Percentiles rank a stretch among this genome's conserved stretches.
phyloP scores from a whole-genome alignment of 345 rosid genomes.

The Xanthoceras sorbifolium region DNA sequence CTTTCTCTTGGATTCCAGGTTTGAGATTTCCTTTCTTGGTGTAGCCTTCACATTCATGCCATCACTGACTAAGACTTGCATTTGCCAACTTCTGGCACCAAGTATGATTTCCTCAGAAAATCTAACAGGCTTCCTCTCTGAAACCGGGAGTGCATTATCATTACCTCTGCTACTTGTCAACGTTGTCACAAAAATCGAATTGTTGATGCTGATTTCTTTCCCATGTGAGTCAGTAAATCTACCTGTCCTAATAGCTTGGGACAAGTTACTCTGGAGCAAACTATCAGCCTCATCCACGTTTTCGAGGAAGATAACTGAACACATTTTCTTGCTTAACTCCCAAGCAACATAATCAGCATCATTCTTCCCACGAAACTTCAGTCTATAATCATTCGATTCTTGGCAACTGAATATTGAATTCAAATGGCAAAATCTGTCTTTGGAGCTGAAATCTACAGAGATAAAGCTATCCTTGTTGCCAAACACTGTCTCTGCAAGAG shows the following conservation, averaged over 20 bases:
- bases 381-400: constrained; percentile 31
- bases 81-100: constrained; percentile 51
- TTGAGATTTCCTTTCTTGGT: constrained; percentile 18
- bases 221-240: constrained; percentile 57
- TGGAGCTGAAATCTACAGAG: constrained; percentile 49
- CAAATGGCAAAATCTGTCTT: constrained; percentile 20
- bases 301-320: constrained; percentile 60
- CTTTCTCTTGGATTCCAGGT: constrained; percentile 36
- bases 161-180: constrained; percentile 23
- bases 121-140: constrained; percentile 25
- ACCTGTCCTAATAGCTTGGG: constrained; percentile 55
- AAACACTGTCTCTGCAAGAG: constrained; percentile 57
- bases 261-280: constrained; percentile 46
- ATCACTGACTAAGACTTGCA: constrained; percentile 39
- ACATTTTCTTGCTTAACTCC: constrained; percentile 51
- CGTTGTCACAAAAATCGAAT: constrained; percentile 47
- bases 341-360: constrained; percentile 50
- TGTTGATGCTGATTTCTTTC: constrained; percentile 50
- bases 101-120: constrained; percentile 55
- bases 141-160: neutral
- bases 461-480: constrained; percentile 46
- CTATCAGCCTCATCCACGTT: constrained; percentile 65
- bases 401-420: constrained; percentile 30
- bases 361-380: constrained; percentile 50
- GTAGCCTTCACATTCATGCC: constrained; percentile 11